Evolutionary conservation across 1,284 basidiomycete species (phyloP).

Genomic region (Fomitiporia mediterranea): DNA sequence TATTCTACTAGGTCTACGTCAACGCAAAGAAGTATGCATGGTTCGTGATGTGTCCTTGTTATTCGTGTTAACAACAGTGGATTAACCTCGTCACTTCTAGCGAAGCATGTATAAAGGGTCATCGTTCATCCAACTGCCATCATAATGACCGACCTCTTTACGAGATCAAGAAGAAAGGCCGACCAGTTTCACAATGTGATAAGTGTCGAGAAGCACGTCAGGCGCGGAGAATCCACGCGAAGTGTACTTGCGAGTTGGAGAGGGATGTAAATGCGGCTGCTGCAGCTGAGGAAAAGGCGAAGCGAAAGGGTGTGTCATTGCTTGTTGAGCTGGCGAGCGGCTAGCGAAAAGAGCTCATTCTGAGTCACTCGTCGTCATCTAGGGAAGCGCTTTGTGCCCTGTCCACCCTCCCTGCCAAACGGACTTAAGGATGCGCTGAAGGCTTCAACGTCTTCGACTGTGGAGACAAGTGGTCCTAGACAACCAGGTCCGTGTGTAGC

Average conservation of each 20-base stretch:
- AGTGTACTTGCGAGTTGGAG: constrained; percentile 54
- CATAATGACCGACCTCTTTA: constrained; percentile 79
- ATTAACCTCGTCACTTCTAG: constrained; percentile 34
- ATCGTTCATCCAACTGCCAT: constrained; percentile 77
- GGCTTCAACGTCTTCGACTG: not conserved
- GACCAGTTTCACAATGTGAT: constrained; percentile 79
- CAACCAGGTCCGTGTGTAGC: constrained; percentile 5
- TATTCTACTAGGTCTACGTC: constrained; percentile 52
- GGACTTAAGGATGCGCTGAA: constrained; percentile 38
- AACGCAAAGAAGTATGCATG: constrained; percentile 84
- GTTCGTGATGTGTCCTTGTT: constrained; percentile 34
- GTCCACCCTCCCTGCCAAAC: constrained; percentile 54
- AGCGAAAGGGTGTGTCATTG: constrained; percentile 47
- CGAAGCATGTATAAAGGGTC: constrained; percentile 86
- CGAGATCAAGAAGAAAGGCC: constrained; percentile 83
- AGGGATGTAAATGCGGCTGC: constrained; percentile 35
- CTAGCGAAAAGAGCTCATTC: constrained; percentile 15
- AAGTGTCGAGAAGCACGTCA: constrained; percentile 74
- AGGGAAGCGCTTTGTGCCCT: constrained; percentile 29
- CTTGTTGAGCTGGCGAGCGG: too few relatives aligned
- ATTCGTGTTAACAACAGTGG: constrained; percentile 5
- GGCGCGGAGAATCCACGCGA: constrained; percentile 68
- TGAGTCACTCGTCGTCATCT: too few relatives aligned
- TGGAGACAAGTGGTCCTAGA: constrained; percentile 1
- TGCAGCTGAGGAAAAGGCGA: constrained; percentile 32